Base-by-base conservation (phyloP, 768 basidiomycete species). In the Suillus tomentosus region DNA sequence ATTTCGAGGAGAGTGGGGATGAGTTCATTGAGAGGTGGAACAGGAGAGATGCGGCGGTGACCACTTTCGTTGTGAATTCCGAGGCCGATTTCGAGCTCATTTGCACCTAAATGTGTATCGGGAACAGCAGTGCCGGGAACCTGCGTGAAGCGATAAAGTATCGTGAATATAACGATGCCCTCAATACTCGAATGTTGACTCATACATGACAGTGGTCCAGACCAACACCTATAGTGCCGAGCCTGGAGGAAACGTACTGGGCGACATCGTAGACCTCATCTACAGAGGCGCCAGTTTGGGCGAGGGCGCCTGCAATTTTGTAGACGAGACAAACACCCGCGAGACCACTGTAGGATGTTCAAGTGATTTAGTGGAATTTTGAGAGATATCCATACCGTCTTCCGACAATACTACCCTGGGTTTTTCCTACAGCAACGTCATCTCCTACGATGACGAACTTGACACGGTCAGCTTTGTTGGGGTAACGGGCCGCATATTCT, bases 41-140 rank as follows among this genome's bases (percentile, higher is more conserved):
- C 80, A 5, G 90, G 91, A 0, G 88, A 87, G 42, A 90, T 68
- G 36, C 87, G 87, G 48, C 80, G 78, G 66, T 87, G 82, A 9
- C 91, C 95, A 55, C 87, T 85, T 77, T 96, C 95, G 70, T 96
- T 96, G 78, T 96, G 95, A 63, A 96, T 91, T 14, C 95, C 92
- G 81, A 93, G 86, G 19, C 95, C 95, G 64, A 96, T 89, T 77
- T 96, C 95, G 61, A 95, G 85, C 73, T 94, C 91, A 24, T 83
- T 77, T 14, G 76, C 70, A 4, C 79, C 80, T 27, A 95, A 80
- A 71, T 86, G 82, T 14, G 85, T 82, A 42, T 85, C 75, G 3
- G 80, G 72, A 1, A 83, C 72, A 0, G 87, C 86, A 6, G 92
- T 94, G 39, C 94, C 90, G 10, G 92, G 93, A 48, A 94, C 88